Percentiles rank a stretch among this genome's conserved stretches.
These are phyloP conservation scores for Sporothrix brasiliensis DNA, from an alignment of 2,329 filamentous ascomycete species.

Conservation along the genomic window DNA sequence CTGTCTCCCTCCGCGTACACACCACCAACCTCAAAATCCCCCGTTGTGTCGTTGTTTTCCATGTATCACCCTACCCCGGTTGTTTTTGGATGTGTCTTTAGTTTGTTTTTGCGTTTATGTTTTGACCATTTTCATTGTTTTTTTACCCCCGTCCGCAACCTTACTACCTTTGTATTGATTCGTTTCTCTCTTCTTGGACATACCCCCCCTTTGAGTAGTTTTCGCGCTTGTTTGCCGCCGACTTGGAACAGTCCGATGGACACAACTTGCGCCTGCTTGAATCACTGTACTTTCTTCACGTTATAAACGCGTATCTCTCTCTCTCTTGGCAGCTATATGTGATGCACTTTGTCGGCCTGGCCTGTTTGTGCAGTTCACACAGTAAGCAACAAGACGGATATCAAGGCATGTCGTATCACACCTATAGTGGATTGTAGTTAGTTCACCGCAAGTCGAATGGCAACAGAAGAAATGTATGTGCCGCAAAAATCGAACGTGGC, in stretches of 20 bases:
- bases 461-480: too few species aligned
- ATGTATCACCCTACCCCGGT: not conserved
- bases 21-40: not conserved
- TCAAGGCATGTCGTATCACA: too few species aligned
- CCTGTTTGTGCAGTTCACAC: too few species aligned
- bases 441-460: too few species aligned
- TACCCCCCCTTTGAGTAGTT: slow-evolving; percentile 18
- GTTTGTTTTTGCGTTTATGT: not conserved
- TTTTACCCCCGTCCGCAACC: not conserved
- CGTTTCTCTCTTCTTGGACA: not conserved
- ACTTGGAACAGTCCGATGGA: slow-evolving; percentile 2
- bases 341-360: not conserved
- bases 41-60: not conserved
- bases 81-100: not conserved
- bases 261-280: not conserved
- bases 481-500: too few species aligned
- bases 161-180: not conserved
- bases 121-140: not conserved
- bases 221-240: not conserved
- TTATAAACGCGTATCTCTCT: not conserved
- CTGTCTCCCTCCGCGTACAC: not conserved
- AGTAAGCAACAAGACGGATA: too few species aligned
- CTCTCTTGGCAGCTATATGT: not conserved
- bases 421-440: too few species aligned
- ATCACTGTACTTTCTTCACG: slow-evolving; percentile 13